phyloP scores from a whole-genome alignment of 495 filamentous ascomycete genomes.

The Pyrenula massariospora region DNA sequence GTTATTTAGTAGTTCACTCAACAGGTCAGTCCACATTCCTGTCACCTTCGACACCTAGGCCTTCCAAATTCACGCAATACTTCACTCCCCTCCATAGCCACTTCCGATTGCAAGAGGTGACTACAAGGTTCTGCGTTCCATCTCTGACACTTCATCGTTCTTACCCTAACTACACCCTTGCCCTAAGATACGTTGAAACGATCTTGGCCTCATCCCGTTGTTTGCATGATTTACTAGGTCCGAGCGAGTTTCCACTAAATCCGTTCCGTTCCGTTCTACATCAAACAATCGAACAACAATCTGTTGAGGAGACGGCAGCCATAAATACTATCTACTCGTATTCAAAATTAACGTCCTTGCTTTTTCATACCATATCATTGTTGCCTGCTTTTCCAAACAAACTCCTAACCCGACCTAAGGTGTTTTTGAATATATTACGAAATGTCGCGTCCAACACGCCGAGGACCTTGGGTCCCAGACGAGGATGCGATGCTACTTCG shows the following conservation, averaged over 20 bases:
- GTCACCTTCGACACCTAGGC: background rate
- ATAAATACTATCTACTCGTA: background rate
- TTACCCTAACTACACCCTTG: background rate
- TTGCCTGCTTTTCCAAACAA: too few species aligned
- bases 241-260: background rate
- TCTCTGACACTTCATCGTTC: background rate
- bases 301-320: background rate
- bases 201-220: background rate
- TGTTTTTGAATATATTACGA: too few species aligned
- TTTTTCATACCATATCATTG: too few species aligned
- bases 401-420: too few species aligned
- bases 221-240: background rate
- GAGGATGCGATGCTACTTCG: conserved; percentile 66
- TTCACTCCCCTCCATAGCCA: background rate
- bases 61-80: background rate
- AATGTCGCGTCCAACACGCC: too few species aligned
- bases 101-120: background rate
- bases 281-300: background rate
- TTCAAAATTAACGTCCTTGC: too few species aligned
- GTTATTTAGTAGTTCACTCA: background rate
- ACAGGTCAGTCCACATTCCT: background rate
- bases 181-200: background rate
- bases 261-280: background rate
- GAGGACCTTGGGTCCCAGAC: conserved; percentile 79
- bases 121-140: background rate